Evolutionary conservation across 1,139 yeast genomes (phyloP).

Genomic region (Yamadazyma trypodendri): DNA sequence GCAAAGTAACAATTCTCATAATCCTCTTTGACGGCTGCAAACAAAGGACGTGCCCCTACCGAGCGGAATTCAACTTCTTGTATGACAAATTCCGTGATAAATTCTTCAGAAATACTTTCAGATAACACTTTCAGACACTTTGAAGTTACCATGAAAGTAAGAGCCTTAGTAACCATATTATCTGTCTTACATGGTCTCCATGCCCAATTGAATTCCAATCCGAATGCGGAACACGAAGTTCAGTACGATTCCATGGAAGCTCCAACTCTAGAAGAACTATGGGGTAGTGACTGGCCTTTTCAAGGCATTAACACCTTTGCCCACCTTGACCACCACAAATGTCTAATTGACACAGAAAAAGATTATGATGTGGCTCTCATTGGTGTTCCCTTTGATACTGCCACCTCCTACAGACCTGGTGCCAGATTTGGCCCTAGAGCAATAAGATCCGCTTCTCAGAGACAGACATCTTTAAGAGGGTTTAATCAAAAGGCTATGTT

Average conservation of each 20-base stretch:
- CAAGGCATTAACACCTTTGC: constrained; percentile 75
- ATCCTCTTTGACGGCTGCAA: too few relatives aligned
- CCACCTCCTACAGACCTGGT: constrained; percentile 70
- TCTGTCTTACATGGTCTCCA: background rate
- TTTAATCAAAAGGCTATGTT: constrained; percentile 64
- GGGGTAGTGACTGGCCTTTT: constrained; percentile 70
- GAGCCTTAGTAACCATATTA: background rate
- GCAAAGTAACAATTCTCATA: too few relatives aligned
- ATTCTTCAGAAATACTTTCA: background rate
- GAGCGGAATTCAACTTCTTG: background rate
- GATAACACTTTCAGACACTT: too few relatives aligned
- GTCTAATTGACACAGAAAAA: constrained; percentile 49
- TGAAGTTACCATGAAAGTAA: constrained; percentile 3
- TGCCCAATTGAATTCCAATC: constrained; percentile 13
- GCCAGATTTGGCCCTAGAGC: constrained; percentile 83
- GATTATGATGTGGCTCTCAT: constrained; percentile 64
- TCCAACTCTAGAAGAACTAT: constrained; percentile 48
- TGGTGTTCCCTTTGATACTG: constrained; percentile 81
- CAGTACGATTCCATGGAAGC: constrained; percentile 13
- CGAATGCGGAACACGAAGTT: constrained; percentile 7
- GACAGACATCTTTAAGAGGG: constrained; percentile 66
- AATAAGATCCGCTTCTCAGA: constrained; percentile 68
- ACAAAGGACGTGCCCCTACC: background rate
- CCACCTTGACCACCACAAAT: constrained; percentile 58
- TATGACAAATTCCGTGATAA: background rate